Base-by-base conservation (phyloP, 371 early-diverging fungal genomes). In the Mortierella sp. region DNA sequence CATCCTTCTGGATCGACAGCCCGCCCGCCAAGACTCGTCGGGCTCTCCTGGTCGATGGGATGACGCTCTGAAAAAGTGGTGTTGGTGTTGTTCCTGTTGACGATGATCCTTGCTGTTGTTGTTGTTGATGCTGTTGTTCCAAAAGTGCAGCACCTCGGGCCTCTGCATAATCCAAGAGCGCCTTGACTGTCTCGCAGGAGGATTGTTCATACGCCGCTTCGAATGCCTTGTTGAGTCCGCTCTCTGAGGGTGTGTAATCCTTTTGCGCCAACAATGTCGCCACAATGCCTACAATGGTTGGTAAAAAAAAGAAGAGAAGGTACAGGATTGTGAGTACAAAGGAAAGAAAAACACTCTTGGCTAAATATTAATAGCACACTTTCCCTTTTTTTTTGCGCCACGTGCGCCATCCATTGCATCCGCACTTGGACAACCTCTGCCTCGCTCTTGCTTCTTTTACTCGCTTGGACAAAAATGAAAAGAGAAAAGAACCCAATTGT, bases 201-300 rank as follows among this genome's bases (percentile, higher is more conserved):
- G 86, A 86, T n/a, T 81, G 82, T 43, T 76, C 74, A 28, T 86
- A 86, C 8, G 86, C 86, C 0, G 77, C 77, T 54, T 86, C 86
- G 46, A 86, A 86, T 0, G 86, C 86, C 44, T 86, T 86, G 75
- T 86, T 82, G 50, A 86, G 82, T 71, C 86, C 86, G n/a, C 59
- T 81, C 40, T 81, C 86, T 0, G 86, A 82, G 6, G 86, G 86
- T 14, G 59, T 37, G 53, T 86, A 81, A 51, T 71, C 79, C 6
- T 69, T 54, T n/a, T 81, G 79, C 43, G 61, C 76, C 19, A 85
- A 73, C 21, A 85, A 72, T 43, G 74, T 24, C 40, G 81, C 5
- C 44, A 81, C 79, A 1, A 81, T 48, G 37, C 53, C 85, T 81
- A 78, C 10, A 11, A n/a, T 5, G 43, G 43, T 40, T 40, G 43